phyloP scores from a whole-genome alignment of 495 filamentous ascomycete genomes.

The Aspergillus biplanus region DNA sequence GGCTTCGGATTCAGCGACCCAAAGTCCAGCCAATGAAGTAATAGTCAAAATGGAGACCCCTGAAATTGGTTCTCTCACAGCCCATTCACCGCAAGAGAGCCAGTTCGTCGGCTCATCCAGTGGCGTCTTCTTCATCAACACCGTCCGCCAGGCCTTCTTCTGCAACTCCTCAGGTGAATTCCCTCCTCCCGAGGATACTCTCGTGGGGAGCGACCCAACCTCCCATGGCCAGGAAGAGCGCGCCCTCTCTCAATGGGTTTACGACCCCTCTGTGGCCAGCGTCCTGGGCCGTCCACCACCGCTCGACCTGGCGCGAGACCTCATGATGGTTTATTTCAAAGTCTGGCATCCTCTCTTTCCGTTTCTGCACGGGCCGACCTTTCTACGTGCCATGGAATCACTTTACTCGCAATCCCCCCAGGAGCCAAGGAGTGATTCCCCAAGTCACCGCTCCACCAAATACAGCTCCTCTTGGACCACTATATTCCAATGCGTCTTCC shows the following conservation, averaged over 20 bases:
- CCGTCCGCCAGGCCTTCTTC: constrained; percentile 46
- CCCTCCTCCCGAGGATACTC: constrained; percentile 43
- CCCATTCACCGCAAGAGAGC: constrained; percentile 47
- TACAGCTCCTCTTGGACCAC: constrained; percentile 39
- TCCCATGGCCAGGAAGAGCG: constrained; percentile 18
- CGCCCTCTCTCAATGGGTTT: constrained; percentile 36
- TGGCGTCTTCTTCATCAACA: constrained; percentile 49
- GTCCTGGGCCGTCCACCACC: constrained; percentile 37
- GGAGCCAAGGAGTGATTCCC: constrained; percentile 22
- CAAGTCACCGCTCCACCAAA: constrained; percentile 17
- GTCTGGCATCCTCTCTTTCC: constrained; percentile 55
- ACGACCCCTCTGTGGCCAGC: constrained; percentile 35
- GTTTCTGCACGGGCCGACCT: constrained; percentile 54
- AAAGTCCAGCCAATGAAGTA: neutral
- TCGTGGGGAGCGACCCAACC: constrained; percentile 39
- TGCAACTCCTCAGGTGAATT: constrained; percentile 30
- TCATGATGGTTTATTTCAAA: constrained; percentile 50
- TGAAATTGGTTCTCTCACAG: constrained; percentile 46
- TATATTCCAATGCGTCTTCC: constrained; percentile 46
- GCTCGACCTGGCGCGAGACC: constrained; percentile 30
- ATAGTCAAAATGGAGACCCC: constrained; percentile 36
- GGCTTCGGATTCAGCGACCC: neutral
- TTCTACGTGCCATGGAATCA: constrained; percentile 49
- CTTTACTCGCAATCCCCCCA: constrained; percentile 33
- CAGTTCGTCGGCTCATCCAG: constrained; percentile 49